Evolutionary conservation across 2,329 filamentous ascomycete species (phyloP).

Genomic region (Camptophora hylomeconis): DNA sequence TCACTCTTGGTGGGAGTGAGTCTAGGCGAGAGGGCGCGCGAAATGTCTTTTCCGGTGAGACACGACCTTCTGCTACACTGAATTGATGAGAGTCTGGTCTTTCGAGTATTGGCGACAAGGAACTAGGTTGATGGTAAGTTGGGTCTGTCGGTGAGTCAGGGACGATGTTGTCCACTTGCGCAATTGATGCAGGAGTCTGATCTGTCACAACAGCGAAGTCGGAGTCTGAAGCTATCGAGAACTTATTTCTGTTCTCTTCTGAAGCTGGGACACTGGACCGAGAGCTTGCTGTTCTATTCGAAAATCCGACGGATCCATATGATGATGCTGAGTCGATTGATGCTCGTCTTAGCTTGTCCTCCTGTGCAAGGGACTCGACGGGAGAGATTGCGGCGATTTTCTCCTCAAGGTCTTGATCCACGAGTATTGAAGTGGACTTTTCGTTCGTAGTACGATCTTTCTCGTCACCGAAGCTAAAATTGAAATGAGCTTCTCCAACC

Average conservation of each 20-base stretch:
- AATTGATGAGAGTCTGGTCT: conserved; percentile 1
- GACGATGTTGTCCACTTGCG: conserved; percentile 1
- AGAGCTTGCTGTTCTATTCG: conserved; percentile 24
- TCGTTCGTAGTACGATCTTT: too few relatives aligned
- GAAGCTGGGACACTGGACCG: conserved; percentile 50
- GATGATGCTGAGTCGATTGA: conserved; percentile 29
- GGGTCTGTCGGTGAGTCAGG: conserved; percentile 38
- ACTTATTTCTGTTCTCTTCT: conserved; percentile 4
- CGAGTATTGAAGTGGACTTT: conserved; percentile 1
- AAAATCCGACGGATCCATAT: conserved; percentile 26
- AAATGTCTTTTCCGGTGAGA: neutral
- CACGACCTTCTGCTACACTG: neutral
- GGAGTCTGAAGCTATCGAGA: too few relatives aligned
- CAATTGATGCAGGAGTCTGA: conserved; percentile 9
- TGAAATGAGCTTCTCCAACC: too few relatives aligned
- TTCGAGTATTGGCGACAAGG: conserved; percentile 23
- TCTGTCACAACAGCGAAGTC: conserved; percentile 22
- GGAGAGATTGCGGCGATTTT: conserved; percentile 1
- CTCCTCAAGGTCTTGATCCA: conserved; percentile 2
- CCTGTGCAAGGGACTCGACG: conserved; percentile 1
- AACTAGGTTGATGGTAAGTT: conserved; percentile 28
- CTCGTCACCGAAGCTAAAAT: too few relatives aligned
- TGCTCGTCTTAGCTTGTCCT: conserved; percentile 1
- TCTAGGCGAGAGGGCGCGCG: too few relatives aligned
- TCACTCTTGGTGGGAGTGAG: too few relatives aligned